Evolutionary conservation across 2,329 filamentous ascomycete genomes (phyloP), one percentile per base, ranked within the genome.

Genomic region (Fusarium sp.): DNA sequence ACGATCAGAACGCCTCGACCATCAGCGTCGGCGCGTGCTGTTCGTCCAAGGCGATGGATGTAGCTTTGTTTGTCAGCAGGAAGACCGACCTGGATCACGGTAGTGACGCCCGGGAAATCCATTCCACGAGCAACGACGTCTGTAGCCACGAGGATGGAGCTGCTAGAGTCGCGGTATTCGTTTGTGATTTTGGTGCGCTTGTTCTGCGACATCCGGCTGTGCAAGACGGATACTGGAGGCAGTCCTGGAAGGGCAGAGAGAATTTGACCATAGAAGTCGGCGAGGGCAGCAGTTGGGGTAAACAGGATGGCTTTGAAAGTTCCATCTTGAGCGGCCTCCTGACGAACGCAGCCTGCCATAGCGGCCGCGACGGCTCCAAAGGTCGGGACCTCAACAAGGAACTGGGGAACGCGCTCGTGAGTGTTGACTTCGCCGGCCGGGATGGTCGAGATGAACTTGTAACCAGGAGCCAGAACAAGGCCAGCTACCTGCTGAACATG

Each of bases 261-360:
- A 22, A 90, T 65, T 16, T 85, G 79, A 25, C 85, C 83, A 77
- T 90, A 88, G 57, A 90, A 86, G 45, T 86, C 87, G 6, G 87
- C 88, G 2, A 86, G 83, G 3, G 84, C 85, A 4, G 89, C 88
- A 0, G 89, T 90, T 63, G 92, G 92, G 74, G 93, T 93, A 83
- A 96, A 97, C 38, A 96, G 85, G 75, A 97, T 95, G 33, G 93
- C 93, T 84, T 97, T 97, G 89, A 97, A 95, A 1, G 88, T 86
- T 7, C 84, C 82, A 13, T 80, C 77, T 58, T 80, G 79, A 5
- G 80, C 77, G 11, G 81, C 79, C 72, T 90, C 88, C 65, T 85
- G 80, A 4, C 84, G 82, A 20, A 92, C 84, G 68, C 90, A 87
- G 38, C 89, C 88, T 64, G 92, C 86, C 75, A 92, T 87, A 60